Evolutionary conservation across 2,329 filamentous ascomycete species (phyloP), one percentile per base, ranked within the genome.

Genomic region (Exserohilum turcica): DNA sequence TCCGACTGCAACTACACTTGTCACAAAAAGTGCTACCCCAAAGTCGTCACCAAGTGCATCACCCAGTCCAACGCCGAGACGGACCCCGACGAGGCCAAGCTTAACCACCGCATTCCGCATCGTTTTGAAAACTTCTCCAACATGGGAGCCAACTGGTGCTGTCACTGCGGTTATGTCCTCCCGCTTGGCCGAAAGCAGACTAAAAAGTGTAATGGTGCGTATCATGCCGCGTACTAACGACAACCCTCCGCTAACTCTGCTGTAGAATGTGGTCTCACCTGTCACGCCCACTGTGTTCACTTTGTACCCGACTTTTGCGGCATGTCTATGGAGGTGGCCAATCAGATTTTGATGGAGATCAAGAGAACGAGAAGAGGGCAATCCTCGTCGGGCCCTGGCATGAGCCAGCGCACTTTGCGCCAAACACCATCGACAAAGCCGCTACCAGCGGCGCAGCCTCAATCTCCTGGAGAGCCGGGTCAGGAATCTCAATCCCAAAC

Each of bases 1-100:
- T 90, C 95, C 61, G 94, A 99, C 78, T 99, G 94, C 88, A 97
- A 97, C 78, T 97, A 97, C 78, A 97, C 93, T 33, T 99, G 94
- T 77, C 94, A 99, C 77, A 93, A 91, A 67, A 97, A 97, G 78
- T 99, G 94, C 74, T 99, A 97, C 76, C 80, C 86, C 13, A 96
- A 92, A 75, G 94, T 99, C 40, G 94, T 99, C 66, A 99, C 94
- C 60, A 99, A 99, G 77, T 99, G 94, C 79, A 99, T 99, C 76
- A 97, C 93, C 79, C 97, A 99, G 76, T 97, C 93, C 59, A 99
- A 99, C 73, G 93, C 94, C 60, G 94, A 99, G 76, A 96, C 91
- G 5, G 94, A 99, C 74, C 93, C 94, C 18, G 94, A 99, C 76
- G 94, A 99, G 77, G 94, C 97, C 78, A 99, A 97, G 82, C 95